Percentiles rank a stretch among this genome's conserved stretches.
Evolutionary conservation across 345 rosid genomes (phyloP).

Genomic region (Adansonia digitata): DNA sequence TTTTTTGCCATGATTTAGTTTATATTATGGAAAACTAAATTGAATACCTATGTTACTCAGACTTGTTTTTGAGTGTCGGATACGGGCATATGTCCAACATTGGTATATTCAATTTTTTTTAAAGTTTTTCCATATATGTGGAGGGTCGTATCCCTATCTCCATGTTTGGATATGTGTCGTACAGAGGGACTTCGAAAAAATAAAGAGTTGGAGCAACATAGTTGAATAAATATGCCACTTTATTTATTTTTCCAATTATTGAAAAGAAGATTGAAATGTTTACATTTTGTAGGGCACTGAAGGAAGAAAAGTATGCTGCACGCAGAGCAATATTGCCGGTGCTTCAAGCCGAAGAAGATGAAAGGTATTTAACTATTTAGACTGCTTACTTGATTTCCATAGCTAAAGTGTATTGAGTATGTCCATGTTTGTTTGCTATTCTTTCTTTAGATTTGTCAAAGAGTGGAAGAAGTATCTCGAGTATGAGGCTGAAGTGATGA

Average conservation of each 20-base stretch:
- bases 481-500: constrained; percentile 98
- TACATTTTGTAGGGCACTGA: constrained; percentile 61
- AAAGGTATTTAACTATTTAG: constrained; percentile 44
- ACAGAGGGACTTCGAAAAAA: no score
- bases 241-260: neutral
- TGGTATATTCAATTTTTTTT: no score
- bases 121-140: no score
- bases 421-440: neutral
- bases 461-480: constrained; percentile 97
- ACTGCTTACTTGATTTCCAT: neutral
- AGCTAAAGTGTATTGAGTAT: neutral
- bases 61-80: no score
- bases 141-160: no score
- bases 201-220: no score
- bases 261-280: neutral
- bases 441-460: constrained; percentile 61
- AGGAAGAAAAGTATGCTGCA: constrained; percentile 93
- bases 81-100: no score
- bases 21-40: neutral
- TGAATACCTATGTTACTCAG: neutral
- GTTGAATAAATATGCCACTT: no score
- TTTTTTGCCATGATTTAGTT: neutral
- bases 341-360: constrained; percentile 99
- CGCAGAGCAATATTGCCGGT: constrained; percentile 81
- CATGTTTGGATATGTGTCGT: no score